phyloP scores from a whole-genome alignment of 164 flowering plant species.

The Aristolochia contorta region DNA sequence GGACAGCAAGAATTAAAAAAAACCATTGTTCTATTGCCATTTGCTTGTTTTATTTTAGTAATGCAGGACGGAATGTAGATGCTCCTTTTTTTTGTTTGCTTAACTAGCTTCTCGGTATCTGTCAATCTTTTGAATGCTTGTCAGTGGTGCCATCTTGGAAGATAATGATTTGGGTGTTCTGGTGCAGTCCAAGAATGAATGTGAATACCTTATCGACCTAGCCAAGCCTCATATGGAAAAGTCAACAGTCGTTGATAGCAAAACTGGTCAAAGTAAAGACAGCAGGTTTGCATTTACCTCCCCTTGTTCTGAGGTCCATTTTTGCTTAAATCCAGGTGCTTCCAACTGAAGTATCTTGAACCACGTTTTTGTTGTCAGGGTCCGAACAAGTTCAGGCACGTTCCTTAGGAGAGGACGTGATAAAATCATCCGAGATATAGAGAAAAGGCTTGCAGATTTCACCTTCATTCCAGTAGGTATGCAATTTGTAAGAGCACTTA shows the following conservation, averaged over 20 bases:
- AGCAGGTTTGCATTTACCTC: slow-evolving; percentile 49
- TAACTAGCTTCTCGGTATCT: too few species aligned
- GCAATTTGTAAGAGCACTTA: slow-evolving; percentile 7
- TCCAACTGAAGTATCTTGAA: neutral
- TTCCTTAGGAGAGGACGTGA: slow-evolving; percentile 71
- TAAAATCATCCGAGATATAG: slow-evolving; percentile 53
- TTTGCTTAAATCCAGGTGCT: too few species aligned
- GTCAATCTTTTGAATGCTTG: too few species aligned
- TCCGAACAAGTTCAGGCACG: slow-evolving; percentile 90
- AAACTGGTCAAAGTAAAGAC: slow-evolving; percentile 79
- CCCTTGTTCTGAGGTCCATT: too few species aligned
- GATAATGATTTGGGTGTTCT: neutral
- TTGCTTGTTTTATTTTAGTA: too few species aligned
- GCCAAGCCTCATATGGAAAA: slow-evolving; percentile 80
- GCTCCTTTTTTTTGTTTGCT: too few species aligned
- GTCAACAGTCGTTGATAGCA: slow-evolving; percentile 81
- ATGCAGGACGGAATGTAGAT: too few species aligned
- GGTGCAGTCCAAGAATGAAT: slow-evolving; percentile 75
- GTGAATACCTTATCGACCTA: slow-evolving; percentile 65
- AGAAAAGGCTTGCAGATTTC: slow-evolving; percentile 85
- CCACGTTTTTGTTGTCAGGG: slow-evolving; percentile 33
- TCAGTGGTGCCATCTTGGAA: neutral
- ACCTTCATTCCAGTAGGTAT: slow-evolving; percentile 86
- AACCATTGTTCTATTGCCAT: too few species aligned
- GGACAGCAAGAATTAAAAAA: too few species aligned